Base-by-base conservation (phyloP, 2,329 filamentous ascomycete genomes). In the Dactylonectria estremocensis region DNA sequence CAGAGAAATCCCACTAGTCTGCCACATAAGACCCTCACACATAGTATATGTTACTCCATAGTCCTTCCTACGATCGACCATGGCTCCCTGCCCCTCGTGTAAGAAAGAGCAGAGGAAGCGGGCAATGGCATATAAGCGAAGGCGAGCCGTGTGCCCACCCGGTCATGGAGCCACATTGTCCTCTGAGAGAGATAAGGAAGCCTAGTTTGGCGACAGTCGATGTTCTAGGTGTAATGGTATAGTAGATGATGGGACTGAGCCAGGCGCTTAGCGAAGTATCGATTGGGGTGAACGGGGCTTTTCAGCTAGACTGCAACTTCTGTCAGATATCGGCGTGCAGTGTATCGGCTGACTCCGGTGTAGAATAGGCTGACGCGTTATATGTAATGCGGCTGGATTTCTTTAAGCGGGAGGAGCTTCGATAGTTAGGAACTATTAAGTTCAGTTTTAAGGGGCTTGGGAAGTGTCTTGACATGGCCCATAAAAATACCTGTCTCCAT, bases 121-220 rank as follows among this genome's bases (percentile, higher is more conserved):
- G 10, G 33, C 6, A 18, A 35, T 54, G 16, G 18, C 28, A 54
- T 37, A 14, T 8, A 4, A 54, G n/a, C n/a, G n/a, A n/a, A n/a
- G n/a, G n/a, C n/a, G n/a, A n/a, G n/a, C n/a, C n/a, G 50, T 33
- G 24, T n/a, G 18, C 18, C 28, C 37, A 10, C 31, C 18, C 18
- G 31, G 28, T 28, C 16, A 54, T 54, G 31, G 33, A 54, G 50
- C 24, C 24, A 54, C 14, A 54, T n/a, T 18, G 50, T 54, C 50
- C 37, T 54, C 18, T 2, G 28, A n/a, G 50, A 24, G 24, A 33
- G 16, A 18, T 14, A 14, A 14, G 31, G 14, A 33, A 54, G 28
- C 28, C 28, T 54, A 10, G 7, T n/a, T 33, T 54, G 33, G 18
- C 16, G 28, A 18, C 28, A 35, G 33, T 54, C 16, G 18, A 54